phyloP scores from a whole-genome alignment of 495 filamentous ascomycete genomes.

The Penicillium canariense region DNA sequence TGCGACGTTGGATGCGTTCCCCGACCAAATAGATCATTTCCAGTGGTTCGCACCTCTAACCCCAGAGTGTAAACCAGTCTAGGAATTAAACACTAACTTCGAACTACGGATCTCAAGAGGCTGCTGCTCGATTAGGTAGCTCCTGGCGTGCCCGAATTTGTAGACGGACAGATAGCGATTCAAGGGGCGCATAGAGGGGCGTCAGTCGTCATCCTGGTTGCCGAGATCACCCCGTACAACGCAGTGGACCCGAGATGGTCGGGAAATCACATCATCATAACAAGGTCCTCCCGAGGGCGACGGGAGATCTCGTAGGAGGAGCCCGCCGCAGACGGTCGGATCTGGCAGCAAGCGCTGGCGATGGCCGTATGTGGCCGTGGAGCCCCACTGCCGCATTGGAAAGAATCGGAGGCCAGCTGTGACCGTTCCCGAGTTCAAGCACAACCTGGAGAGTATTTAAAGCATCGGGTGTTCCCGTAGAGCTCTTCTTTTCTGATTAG shows the following conservation, averaged over 20 bases:
- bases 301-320: conserved; percentile 44
- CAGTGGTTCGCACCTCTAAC: too few species aligned
- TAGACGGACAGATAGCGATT: too few species aligned
- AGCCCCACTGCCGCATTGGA: conserved; percentile 44
- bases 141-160: background rate
- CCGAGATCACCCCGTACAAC: background rate
- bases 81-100: too few species aligned
- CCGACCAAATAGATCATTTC: conserved; percentile 1
- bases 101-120: too few species aligned
- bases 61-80: too few species aligned
- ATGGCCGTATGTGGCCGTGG: conserved; percentile 11
- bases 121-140: background rate
- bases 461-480: conserved; percentile 30
- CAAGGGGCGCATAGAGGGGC: too few species aligned
- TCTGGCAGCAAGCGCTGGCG: conserved; percentile 32
- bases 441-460: conserved; percentile 24
- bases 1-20: conserved; percentile 6
- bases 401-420: conserved; percentile 40
- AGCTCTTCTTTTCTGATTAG: conserved; percentile 10
- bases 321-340: conserved; percentile 31
- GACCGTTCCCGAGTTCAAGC: conserved; percentile 30
- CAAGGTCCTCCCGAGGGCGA: conserved; percentile 36
- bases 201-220: background rate
- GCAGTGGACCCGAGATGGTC: background rate
- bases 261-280: conserved; percentile 22